Base-by-base conservation (phyloP, 805 yeast genomes). In the Diddensiella caesifluorescens region DNA sequence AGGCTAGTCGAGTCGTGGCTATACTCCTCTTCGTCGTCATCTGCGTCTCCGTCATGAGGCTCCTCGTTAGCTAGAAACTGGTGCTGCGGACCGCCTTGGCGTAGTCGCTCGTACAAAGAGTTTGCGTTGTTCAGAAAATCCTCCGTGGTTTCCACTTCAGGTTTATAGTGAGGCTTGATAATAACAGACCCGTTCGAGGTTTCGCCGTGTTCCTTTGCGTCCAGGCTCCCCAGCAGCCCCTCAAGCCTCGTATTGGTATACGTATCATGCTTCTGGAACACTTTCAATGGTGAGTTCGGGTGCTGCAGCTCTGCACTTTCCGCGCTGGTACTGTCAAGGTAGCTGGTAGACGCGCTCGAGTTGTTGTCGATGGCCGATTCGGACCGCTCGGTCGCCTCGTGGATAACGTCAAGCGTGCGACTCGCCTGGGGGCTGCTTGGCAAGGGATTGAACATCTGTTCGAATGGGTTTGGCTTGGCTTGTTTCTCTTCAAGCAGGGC, bases 211-310 rank as follows among this genome's bases (percentile, higher is more conserved):
- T 41, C 41, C 16, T 31, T 44, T 19, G 38, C 31, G 18, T 38
- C 51, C 20, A 53, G 31, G 20, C 47, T 46, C 1, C 51, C 51
- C 25, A 58, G 37, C 2, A 57, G 48, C n/a, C 52, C 54, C 13
- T 59, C 57, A 19, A 53, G 45, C 21, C 47, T 45, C 2, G 48
- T 44, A 21, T 47, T 49, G 3, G 62, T 58, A 27, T 51, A 57
- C 0, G 63, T 55, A 29, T 59, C 59, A 18, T 48, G 52, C 16
- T 42, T 37, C 20, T 51, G 53, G 34, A 58, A 57, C 4, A 58
- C 38, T 22, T 55, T 54, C 7, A 59, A 34, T 4, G 58, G 51
- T 2, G 53, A 45, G 13, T 20, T 27, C 22, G 34, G 21, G 33
- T 25, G 16, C n/a, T 28, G 21, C 22, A 15, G 5, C 31, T 21